These are phyloP conservation scores for Mercurialis annua DNA, from an alignment of 345 rosid species.

Conservation along the genomic window DNA sequence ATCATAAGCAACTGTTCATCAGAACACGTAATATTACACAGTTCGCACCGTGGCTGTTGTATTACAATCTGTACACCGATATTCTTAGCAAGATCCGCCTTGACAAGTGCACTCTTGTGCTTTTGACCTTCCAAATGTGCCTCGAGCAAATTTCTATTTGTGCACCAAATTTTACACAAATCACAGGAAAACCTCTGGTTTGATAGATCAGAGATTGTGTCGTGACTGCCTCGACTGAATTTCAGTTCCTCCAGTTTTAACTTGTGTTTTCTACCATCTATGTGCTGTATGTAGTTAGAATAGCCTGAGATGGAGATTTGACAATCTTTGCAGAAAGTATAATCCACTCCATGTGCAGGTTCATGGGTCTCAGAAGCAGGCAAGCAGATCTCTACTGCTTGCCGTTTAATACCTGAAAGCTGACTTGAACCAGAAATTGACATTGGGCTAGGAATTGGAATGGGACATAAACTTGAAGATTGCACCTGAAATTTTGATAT, in stretches of 20 bases:
- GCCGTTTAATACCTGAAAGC: slow-evolving; percentile 12
- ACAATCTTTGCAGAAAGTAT: slow-evolving; percentile 21
- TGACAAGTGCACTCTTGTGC: slow-evolving; percentile 11
- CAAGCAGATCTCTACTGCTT: slow-evolving; percentile 1
- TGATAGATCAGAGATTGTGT: background rate
- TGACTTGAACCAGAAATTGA: background rate
- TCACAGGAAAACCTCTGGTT: slow-evolving; percentile 9
- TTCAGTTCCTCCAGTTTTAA: slow-evolving; percentile 12
- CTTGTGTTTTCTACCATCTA: slow-evolving; percentile 26
- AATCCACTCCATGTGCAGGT: background rate
- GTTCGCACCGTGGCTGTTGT: background rate
- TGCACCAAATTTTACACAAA: slow-evolving; percentile 25
- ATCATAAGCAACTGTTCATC: slow-evolving; percentile 6
- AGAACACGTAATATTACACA: background rate
- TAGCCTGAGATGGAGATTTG: slow-evolving; percentile 18
- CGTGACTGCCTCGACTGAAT: background rate
- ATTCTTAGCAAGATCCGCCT: background rate
- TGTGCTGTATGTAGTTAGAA: slow-evolving; percentile 20
- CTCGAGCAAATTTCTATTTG: slow-evolving; percentile 11
- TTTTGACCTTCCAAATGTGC: slow-evolving; percentile 16
- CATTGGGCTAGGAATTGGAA: background rate
- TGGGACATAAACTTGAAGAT: background rate
- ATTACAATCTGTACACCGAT: background rate
- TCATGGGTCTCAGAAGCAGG: background rate
- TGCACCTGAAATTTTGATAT: background rate